Conservation (phyloP, 208 protist species). For the Spongospora subterranea region DNA sequence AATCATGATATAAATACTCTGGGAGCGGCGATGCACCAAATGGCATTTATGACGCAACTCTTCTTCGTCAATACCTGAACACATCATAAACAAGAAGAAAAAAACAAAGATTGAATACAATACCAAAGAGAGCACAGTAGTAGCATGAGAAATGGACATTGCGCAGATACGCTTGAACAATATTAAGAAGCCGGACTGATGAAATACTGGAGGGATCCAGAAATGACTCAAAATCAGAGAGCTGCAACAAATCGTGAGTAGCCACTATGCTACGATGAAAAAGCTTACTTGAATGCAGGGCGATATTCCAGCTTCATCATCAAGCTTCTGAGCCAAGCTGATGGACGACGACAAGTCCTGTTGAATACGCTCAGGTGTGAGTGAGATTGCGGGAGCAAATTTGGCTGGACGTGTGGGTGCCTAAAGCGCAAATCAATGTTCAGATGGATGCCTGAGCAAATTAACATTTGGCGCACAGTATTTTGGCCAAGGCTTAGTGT, state of each 20-base stretch:
- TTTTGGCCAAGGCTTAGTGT: background rate
- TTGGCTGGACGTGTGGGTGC: background rate
- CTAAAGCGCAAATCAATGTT: background rate
- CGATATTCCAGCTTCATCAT: background rate
- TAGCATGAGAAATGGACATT: conserved; percentile 13
- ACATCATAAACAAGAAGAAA: background rate
- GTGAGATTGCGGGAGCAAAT: conserved; percentile 2
- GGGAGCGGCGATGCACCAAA: conserved; percentile 2
- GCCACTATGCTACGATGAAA: background rate
- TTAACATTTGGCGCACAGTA: background rate
- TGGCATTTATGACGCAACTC: background rate
- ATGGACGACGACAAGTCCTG: background rate
- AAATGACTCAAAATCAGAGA: background rate
- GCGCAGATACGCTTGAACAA: conserved; percentile 43
- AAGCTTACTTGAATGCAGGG: background rate
- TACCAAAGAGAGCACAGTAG: conserved; percentile 32
- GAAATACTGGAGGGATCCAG: background rate
- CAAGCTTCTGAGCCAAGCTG: background rate
- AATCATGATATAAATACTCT: no score
- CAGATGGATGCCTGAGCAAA: background rate
- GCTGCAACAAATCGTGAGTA: background rate
- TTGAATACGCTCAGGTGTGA: conserved; percentile 15
- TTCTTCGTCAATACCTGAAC: conserved; percentile 44
- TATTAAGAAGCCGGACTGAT: background rate
- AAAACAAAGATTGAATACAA: background rate